A percentile compares a stretch with the other conserved stretches of the same genome.
phyloP scores from a whole-genome alignment of 345 rosid species.

The Iberis pinnata region DNA sequence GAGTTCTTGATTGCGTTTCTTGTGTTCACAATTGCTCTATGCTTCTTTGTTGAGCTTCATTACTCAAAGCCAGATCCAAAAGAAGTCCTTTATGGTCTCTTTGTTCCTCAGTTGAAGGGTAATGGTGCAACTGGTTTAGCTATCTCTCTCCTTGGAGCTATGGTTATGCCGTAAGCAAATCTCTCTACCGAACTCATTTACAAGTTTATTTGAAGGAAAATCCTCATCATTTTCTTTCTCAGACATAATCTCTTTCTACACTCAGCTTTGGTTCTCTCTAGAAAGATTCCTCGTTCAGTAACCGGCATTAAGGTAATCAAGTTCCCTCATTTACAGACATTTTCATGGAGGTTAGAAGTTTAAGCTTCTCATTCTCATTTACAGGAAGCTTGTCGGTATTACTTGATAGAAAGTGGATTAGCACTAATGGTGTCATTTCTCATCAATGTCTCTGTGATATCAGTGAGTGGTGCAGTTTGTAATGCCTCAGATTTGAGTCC shows the following conservation, averaged over 20 bases:
- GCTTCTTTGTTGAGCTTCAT: constrained; percentile 72
- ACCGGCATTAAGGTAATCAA: constrained; percentile 44
- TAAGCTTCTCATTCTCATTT: too few species aligned
- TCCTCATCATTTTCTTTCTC: not conserved
- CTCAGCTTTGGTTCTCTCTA: constrained; percentile 90
- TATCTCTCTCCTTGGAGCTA: constrained; percentile 93
- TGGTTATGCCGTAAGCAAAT: constrained; percentile 90
- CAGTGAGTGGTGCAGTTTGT: constrained; percentile 92
- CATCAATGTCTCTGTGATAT: constrained; percentile 75
- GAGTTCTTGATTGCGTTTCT: constrained; percentile 78
- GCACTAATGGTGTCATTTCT: constrained; percentile 82
- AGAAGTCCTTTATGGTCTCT: constrained; percentile 79
- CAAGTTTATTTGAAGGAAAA: not conserved
- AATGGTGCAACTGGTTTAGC: constrained; percentile 93
- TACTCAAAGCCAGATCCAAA: constrained; percentile 67
- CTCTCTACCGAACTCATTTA: constrained; percentile 3
- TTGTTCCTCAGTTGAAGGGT: constrained; percentile 90
- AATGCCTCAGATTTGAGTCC: constrained; percentile 49
- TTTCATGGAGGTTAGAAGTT: too few species aligned
- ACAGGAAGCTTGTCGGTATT: constrained; percentile 81
- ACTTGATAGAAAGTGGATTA: constrained; percentile 77
- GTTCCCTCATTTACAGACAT: too few species aligned
- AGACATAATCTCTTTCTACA: constrained; percentile 96
- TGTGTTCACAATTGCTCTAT: constrained; percentile 77
- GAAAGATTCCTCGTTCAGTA: constrained; percentile 80